A percentile compares a stretch with the other conserved stretches of the same genome.
Conservation (phyloP, 2,329 filamentous ascomycete species). For the Cadophora luteo-olivacea region DNA sequence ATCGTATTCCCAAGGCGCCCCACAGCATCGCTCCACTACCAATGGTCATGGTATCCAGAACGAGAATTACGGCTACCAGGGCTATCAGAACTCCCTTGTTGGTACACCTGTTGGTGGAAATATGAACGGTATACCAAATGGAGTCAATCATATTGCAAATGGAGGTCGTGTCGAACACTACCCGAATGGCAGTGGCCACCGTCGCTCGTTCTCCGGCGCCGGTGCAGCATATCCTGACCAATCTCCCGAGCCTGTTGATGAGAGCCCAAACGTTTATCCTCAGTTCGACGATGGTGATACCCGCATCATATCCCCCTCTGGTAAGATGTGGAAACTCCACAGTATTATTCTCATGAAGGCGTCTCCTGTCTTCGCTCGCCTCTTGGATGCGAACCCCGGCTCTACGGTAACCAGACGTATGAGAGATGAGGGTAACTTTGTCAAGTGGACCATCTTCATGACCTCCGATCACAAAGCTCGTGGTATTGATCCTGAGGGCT, state of each 20-base stretch:
- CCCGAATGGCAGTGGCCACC: not conserved
- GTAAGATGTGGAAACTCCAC: conserved; percentile 39
- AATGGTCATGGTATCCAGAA: not conserved
- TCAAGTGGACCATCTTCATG: conserved; percentile 39
- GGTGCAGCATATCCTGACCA: not conserved
- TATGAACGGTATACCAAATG: not conserved
- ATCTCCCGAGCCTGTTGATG: not conserved
- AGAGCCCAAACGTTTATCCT: conserved; percentile 10
- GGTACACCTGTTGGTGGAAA: not conserved
- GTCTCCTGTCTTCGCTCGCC: conserved; percentile 27
- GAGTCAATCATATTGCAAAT: not conserved
- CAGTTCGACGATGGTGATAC: conserved; percentile 39
- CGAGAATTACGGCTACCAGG: no score
- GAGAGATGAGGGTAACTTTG: conserved; percentile 24
- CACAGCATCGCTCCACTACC: not conserved
- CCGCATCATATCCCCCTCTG: conserved; percentile 36
- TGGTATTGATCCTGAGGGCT: conserved; percentile 26
- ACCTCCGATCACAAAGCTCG: conserved; percentile 16
- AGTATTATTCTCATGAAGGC: conserved; percentile 31
- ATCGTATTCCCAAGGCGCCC: not conserved
- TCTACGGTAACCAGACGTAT: conserved; percentile 29
- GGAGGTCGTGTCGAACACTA: not conserved
- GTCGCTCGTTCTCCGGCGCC: not conserved
- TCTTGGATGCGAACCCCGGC: conserved; percentile 25
- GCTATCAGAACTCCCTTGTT: not conserved